Evolutionary conservation across 2,329 filamentous ascomycete species (phyloP).

Genomic region (Botryosphaeria dothidea): DNA sequence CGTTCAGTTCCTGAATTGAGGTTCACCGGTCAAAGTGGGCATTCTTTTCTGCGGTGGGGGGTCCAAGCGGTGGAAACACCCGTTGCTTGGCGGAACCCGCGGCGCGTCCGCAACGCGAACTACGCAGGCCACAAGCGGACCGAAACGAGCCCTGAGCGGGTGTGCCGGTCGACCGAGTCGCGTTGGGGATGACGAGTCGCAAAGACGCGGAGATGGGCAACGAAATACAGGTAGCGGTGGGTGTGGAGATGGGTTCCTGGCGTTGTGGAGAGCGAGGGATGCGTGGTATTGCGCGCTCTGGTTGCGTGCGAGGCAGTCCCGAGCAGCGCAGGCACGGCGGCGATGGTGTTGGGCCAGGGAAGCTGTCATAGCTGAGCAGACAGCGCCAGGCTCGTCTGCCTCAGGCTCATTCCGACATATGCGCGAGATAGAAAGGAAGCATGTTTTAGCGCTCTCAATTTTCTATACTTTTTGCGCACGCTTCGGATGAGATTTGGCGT

Average conservation of each 20-base stretch:
- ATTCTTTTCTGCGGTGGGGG: neutral
- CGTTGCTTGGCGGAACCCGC: slow-evolving; percentile 7
- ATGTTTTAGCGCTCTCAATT: too few species aligned
- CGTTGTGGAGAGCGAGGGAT: neutral
- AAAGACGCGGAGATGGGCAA: slow-evolving; percentile 2
- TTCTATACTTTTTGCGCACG: neutral
- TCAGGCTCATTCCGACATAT: neutral
- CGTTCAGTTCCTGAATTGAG: slow-evolving; percentile 8
- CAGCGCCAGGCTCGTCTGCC: neutral
- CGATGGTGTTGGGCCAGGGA: neutral
- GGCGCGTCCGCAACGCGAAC: neutral
- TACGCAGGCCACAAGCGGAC: neutral
- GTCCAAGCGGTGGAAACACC: slow-evolving; percentile 5
- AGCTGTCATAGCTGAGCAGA: neutral
- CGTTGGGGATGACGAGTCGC: slow-evolving; percentile 2
- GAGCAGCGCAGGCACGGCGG: neutral
- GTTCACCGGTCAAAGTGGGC: slow-evolving; percentile 11
- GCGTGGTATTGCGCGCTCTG: neutral
- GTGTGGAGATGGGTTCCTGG: slow-evolving; percentile 8
- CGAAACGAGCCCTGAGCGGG: slow-evolving; percentile 1
- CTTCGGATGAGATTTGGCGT: neutral
- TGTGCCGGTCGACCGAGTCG: neutral
- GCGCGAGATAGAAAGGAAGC: neutral
- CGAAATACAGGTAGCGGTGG: neutral
- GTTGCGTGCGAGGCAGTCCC: neutral